Evolutionary conservation across 2,329 filamentous ascomycete species (phyloP).

Genomic region (Hypoxylon sp.): DNA sequence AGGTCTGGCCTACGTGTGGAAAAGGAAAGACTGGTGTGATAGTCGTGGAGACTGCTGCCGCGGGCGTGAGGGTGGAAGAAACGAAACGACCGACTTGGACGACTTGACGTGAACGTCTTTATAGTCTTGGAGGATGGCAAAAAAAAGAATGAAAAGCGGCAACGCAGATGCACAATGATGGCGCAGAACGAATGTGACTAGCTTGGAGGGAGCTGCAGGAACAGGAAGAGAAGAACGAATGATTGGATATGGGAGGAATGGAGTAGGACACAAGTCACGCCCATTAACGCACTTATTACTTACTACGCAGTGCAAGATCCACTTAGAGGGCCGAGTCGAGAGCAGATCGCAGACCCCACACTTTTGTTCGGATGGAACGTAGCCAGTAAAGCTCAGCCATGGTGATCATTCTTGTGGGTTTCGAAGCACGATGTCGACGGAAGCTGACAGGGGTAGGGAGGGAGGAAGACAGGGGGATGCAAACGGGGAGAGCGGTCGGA

Average conservation of each 20-base stretch:
- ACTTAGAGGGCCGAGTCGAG: conserved; percentile 43
- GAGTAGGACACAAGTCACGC: conserved; percentile 50
- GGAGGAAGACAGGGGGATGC: conserved; percentile 21
- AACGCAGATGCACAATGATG: conserved; percentile 47
- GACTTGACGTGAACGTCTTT: conserved; percentile 49
- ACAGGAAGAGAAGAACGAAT: conserved; percentile 48
- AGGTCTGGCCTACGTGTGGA: conserved; percentile 53
- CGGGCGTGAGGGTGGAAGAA: conserved; percentile 52
- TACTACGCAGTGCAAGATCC: conserved; percentile 35
- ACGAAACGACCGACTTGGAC: conserved; percentile 53
- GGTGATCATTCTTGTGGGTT: conserved; percentile 52
- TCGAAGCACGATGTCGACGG: conserved; percentile 56
- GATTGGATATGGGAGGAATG: conserved; percentile 54
- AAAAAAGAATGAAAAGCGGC: conserved; percentile 44
- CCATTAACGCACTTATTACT: conserved; percentile 44
- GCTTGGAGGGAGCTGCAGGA: conserved; percentile 52
- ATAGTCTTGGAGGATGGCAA: conserved; percentile 46
- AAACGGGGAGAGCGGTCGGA: conserved; percentile 31
- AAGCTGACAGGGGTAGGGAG: conserved; percentile 48
- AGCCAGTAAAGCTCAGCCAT: conserved; percentile 55
- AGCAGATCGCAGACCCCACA: conserved; percentile 46
- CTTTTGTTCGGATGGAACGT: conserved; percentile 48
- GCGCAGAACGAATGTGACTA: conserved; percentile 44
- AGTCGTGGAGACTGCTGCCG: conserved; percentile 49
- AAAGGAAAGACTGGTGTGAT: conserved; percentile 53